phyloP scores from a whole-genome alignment of 192 early-diverging fungal species.

The Linnemannia exigua region DNA sequence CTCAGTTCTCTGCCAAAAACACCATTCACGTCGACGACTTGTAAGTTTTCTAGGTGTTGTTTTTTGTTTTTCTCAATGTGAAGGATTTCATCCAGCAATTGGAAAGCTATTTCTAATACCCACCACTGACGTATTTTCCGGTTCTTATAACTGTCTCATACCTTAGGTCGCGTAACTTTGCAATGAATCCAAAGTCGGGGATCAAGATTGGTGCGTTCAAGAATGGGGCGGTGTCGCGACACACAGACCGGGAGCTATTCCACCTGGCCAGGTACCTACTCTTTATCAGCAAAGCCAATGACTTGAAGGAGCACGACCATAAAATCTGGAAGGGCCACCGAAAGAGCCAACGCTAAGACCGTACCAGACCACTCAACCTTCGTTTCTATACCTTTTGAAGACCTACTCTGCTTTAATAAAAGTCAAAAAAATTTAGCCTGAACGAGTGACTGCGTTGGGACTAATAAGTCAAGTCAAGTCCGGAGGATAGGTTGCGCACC shows the following conservation, averaged over 20 bases:
- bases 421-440: background rate
- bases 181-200: constrained; percentile 77
- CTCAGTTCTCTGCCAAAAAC: constrained; percentile 63
- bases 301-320: constrained; percentile 73
- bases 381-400: background rate
- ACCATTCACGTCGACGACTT: constrained; percentile 84
- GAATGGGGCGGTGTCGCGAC: constrained; percentile 60
- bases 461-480: background rate
- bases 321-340: constrained; percentile 63
- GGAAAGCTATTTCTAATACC: background rate
- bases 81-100: too few relatives aligned
- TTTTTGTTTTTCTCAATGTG: too few relatives aligned
- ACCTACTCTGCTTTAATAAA: too few relatives aligned
- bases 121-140: background rate
- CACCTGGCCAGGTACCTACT: constrained; percentile 73
- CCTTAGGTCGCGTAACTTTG: constrained; percentile 74
- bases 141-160: background rate
- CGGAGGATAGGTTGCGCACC: background rate
- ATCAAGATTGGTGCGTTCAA: constrained; percentile 78
- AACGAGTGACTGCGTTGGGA: background rate
- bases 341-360: constrained; percentile 4
- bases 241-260: constrained; percentile 70
- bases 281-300: constrained; percentile 62
- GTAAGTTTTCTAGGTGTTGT: constrained; percentile 9
- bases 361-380: background rate